Percentiles rank a stretch among this genome's conserved stretches.
These are phyloP conservation scores for Fusarium pseudonygamai DNA, from an alignment of 2,329 filamentous ascomycete species.

Conservation along the genomic window DNA sequence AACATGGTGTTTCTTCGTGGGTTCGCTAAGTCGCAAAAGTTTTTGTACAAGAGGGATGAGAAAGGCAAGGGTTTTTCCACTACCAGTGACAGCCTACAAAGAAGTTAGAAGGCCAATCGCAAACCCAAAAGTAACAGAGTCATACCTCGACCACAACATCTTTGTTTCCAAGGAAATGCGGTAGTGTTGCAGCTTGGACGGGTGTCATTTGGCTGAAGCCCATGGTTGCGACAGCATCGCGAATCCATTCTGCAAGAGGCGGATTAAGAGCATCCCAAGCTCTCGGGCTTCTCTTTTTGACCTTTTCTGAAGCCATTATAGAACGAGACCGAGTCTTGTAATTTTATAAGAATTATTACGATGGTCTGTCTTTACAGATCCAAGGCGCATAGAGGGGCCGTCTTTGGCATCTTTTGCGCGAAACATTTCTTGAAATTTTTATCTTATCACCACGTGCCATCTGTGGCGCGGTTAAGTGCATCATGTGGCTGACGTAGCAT, in stretches of 20 bases:
- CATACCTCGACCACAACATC: conserved; percentile 87
- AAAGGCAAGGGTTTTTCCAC: conserved; percentile 89
- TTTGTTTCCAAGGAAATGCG: conserved; percentile 88
- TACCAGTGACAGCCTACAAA: conserved; percentile 81
- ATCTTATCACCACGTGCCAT: conserved; percentile 48
- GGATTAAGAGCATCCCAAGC: conserved; percentile 55
- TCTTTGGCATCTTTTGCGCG: conserved; percentile 27
- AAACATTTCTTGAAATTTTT: conserved; percentile 44
- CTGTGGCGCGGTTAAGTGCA: not conserved
- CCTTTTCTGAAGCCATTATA: conserved; percentile 48
- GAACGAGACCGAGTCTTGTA: not conserved
- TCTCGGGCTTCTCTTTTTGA: conserved; percentile 57
- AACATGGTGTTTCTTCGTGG: conserved; percentile 88
- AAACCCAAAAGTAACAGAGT: accelerated
- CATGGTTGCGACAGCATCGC: conserved; percentile 85
- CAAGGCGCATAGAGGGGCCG: conserved; percentile 32
- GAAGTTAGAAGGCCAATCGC: not conserved
- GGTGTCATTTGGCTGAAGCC: conserved; percentile 90
- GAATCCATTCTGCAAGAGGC: conserved; percentile 72
- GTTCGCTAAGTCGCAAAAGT: conserved; percentile 80
- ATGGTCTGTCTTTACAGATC: conserved; percentile 6
- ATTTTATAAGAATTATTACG: not conserved
- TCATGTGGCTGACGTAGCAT: conserved; percentile 3
- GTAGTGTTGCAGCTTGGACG: conserved; percentile 92
- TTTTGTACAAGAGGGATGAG: conserved; percentile 85